Evolutionary conservation across 129 eudicot species (phyloP), one percentile per base, ranked within the genome.

Genomic region (Saposhnikovia divaricata): DNA sequence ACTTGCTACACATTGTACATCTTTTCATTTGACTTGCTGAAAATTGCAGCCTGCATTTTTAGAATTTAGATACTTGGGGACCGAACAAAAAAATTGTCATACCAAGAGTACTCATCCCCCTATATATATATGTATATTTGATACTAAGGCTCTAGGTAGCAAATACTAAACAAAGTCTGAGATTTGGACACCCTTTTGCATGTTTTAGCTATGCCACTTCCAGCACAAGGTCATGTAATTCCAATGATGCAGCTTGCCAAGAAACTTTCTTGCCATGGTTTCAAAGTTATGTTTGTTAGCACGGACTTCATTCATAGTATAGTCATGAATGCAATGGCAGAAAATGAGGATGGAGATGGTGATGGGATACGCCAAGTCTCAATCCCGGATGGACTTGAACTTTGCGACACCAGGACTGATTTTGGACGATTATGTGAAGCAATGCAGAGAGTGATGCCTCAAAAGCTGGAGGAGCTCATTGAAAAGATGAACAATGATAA

Each of bases 181-280:
- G 21, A n/a, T n/a, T 45, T 74, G 77, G 77, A 50, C 27, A 45
- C 9, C 42, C 59, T 31, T 15, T 0, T 16, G 4, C 59, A 74
- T 74, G 77, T 74, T 25, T 4, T 74, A 4, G 43, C 7, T 13
- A 2, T 74, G 28, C 78, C 78, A 40, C 9, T 85, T 81, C 92
- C 91, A 12, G 89, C 93, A 72, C 96, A 91, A 85, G 96, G 96
- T 13, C 96, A 91, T 81, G 93, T 91, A 59, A 85, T 91, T 57
- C 92, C 96, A 15, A 21, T 87, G 31, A 71, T 85, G 86, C 91
- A 89, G 72, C 53, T 85, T 1, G 75, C 86, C 19, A 83, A 69
- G 19, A 21, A 81, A 40, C 65, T 91, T n/a, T 81, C 77, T 10
- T 44, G 39, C 23, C 79, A 85, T 15, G 89, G 87, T 63, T 42